Base-by-base conservation (phyloP, 2,329 filamentous ascomycete genomes). In the Verticillium albo-atrum region DNA sequence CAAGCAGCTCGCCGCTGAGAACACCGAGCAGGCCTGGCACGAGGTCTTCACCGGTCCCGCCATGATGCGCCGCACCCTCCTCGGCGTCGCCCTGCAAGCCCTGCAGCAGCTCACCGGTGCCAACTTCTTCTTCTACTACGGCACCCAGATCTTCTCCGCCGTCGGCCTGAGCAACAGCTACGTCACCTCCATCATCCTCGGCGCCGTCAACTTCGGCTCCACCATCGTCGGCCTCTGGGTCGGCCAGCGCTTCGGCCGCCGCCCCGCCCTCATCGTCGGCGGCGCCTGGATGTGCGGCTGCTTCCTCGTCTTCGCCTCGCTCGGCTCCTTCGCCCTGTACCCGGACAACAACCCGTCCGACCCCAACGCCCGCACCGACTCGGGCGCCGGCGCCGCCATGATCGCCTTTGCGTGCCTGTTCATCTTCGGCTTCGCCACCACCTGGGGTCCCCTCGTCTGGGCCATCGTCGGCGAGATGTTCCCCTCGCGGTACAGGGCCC, bases 341-440 rank as follows among this genome's bases (percentile, higher is more conserved):
- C 51, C 51, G 20, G 51, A 53, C 27, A 53, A 53, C 51, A 53
- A 53, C 51, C 51, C 51, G 25, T 6, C 1, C 63, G 69, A 68
- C 4, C 54, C 55, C 1, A 62, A 81, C 65, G 77, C 79, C 60
- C 64, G 72, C 73, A 77, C 72, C 63, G 78, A 77, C 0, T 77
- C 81, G 28, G 67, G 72, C 10, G 77, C 82, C 6, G 87, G 87
- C 25, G 77, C 81, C 3, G 81, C 82, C 47, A 83, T 90, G 65
- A 88, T 90, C 52, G 80, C 87, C 57, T 89, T 89, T 70, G 87
- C 87, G 0, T 89, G 87, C 67, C 77, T 90, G 47, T 88, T 88
- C 69, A 89, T 89, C 59, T 83, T 79, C 20, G 85, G 81, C 3
- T 89, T 88, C 63, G 86, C 86, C n/a, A 84, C 81, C 62, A 89